Evolutionary conservation across 2,329 filamentous ascomycete genomes (phyloP).

Genomic region (Madurella fahalii): DNA sequence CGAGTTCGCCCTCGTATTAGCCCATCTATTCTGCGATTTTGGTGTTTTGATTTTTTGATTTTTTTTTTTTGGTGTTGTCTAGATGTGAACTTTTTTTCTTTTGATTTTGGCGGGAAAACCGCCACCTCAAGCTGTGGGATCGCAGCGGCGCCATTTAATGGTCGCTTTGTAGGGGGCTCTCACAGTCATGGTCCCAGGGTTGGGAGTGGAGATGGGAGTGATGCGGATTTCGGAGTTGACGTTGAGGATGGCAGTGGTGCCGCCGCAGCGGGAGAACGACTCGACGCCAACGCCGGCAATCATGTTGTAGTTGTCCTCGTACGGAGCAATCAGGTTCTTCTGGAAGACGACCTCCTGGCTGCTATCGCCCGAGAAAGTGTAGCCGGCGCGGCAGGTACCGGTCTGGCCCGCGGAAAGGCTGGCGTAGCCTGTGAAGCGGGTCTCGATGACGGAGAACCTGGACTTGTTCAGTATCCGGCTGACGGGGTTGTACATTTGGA

Average conservation of each 20-base stretch:
- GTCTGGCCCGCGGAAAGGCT: conserved; percentile 26
- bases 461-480: background rate
- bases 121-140: background rate
- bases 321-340: conserved; percentile 27
- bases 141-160: conserved; percentile 20
- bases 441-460: conserved; percentile 28
- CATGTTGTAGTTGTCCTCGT: conserved; percentile 30
- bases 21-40: conserved; percentile 9
- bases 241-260: conserved; percentile 27
- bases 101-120: background rate
- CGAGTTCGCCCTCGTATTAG: conserved; percentile 14
- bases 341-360: conserved; percentile 28
- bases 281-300: conserved; percentile 27
- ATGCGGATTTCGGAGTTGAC: conserved; percentile 30
- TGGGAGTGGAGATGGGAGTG: conserved; percentile 24
- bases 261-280: conserved; percentile 25
- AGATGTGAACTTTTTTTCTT: background rate
- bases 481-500: too few species aligned
- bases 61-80: background rate
- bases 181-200: conserved; percentile 28
- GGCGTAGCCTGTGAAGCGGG: conserved; percentile 28
- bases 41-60: background rate
- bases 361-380: conserved; percentile 27
- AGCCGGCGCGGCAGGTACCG: conserved; percentile 27
- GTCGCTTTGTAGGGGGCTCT: conserved; percentile 14